Evolutionary conservation across 345 rosid species (phyloP).

Genomic region (Citrus mangshanensis): DNA sequence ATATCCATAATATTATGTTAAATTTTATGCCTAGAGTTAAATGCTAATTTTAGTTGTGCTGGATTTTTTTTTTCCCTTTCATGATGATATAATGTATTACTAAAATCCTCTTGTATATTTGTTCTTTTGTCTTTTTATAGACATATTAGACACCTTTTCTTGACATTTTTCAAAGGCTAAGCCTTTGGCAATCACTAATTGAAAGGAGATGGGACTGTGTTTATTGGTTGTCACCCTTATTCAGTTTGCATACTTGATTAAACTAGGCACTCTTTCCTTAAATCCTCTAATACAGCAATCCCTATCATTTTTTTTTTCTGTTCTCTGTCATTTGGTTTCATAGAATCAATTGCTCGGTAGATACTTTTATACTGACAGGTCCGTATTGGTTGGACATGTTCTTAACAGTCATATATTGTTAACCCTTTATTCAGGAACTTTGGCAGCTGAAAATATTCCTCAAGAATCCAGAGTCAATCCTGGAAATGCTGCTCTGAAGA

Average conservation of each 20-base stretch:
- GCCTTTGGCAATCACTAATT: neutral
- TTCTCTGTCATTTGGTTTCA: neutral
- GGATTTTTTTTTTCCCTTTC: neutral
- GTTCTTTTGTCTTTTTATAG: neutral
- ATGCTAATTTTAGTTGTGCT: neutral
- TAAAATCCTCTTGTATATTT: neutral
- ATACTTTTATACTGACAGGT: neutral
- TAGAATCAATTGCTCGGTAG: neutral
- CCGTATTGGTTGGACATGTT: neutral
- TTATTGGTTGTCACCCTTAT: neutral
- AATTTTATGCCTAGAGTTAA: neutral
- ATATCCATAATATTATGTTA: neutral
- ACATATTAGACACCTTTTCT: neutral
- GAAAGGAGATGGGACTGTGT: neutral
- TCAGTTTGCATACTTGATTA: neutral
- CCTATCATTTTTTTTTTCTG: neutral
- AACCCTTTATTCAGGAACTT: constrained; percentile 51
- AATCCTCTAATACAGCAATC: neutral
- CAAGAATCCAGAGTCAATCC: constrained; percentile 68
- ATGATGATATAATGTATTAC: neutral
- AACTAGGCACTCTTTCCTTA: neutral
- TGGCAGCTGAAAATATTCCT: constrained; percentile 52
- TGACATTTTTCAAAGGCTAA: neutral
- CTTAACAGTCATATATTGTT: neutral
- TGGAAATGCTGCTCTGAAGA: constrained; percentile 63